These are phyloP conservation scores for Phytophthora citrophthora DNA, from an alignment of 352 stramenopile species.

Conservation along the genomic window DNA sequence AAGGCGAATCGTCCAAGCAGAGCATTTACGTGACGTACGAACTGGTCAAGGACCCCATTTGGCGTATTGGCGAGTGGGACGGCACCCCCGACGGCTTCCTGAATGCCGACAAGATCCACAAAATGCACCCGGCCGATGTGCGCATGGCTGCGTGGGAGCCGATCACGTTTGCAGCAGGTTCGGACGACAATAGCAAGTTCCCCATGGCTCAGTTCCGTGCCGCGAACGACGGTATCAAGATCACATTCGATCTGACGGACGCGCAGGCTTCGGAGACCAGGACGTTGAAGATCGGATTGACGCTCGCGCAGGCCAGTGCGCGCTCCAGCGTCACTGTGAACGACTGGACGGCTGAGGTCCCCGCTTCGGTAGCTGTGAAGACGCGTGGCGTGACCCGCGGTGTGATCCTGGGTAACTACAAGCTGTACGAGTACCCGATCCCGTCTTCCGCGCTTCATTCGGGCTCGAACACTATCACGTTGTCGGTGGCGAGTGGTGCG, in stretches of 20 bases:
- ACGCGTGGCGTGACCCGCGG: constrained; percentile 57
- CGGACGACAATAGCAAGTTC: constrained; percentile 35
- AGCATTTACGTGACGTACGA: constrained; percentile 39
- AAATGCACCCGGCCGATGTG: constrained; percentile 53
- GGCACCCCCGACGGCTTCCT: constrained; percentile 53
- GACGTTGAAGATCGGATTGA: constrained; percentile 50
- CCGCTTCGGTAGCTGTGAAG: constrained; percentile 41
- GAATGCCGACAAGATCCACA: constrained; percentile 62
- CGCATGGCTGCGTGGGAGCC: constrained; percentile 42
- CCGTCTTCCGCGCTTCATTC: constrained; percentile 41
- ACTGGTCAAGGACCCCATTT: constrained; percentile 32
- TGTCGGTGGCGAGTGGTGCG: constrained; percentile 53
- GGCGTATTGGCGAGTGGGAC: constrained; percentile 42
- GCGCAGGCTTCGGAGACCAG: constrained; percentile 25
- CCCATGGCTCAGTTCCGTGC: constrained; percentile 54
- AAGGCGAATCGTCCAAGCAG: constrained; percentile 13
- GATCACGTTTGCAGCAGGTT: constrained; percentile 31
- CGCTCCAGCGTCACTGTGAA: constrained; percentile 45
- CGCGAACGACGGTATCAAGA: constrained; percentile 35
- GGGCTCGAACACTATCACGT: constrained; percentile 43
- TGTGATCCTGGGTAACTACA: constrained; percentile 53
- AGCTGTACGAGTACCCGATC: constrained; percentile 57
- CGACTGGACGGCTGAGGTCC: constrained; percentile 31
- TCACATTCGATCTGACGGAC: constrained; percentile 41
- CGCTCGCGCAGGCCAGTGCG: constrained; percentile 40